Evolutionary conservation across 768 basidiomycete species (phyloP), one percentile per base, ranked within the genome.

Genomic region (Saitozyma sp.): DNA sequence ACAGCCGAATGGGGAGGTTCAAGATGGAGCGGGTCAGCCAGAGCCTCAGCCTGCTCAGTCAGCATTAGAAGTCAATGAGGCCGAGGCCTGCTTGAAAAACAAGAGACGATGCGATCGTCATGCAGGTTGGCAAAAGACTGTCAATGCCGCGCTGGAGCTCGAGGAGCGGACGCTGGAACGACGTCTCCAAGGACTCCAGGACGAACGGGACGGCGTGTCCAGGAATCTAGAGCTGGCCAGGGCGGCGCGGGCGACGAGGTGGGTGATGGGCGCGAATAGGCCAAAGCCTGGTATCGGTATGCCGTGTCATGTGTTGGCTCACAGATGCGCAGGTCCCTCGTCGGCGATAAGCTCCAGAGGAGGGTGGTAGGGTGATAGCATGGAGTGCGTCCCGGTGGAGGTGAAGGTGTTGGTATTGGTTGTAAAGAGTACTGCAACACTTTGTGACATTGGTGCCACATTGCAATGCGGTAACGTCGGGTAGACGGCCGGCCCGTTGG

Each of bases 71-170:
- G 43, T 14, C 16, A 45, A 39, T 9, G 42, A 56, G n/a, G 29
- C 39, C 9, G 54, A 29, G 8, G n/a, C 51, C 8, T 72, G 70
- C 38, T 50, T 63, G 61, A 60, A 51, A 16, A 62, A 53, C 1
- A 59, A 57, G 48, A 58, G 66, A 50, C 50, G 62, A 49, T 74
- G 73, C 54, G 73, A 74, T 61, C 50, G 73, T 11, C 73, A 72
- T 67, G 60, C 68, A 55, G 68, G 70, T 62, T 75, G 73, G 70
- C 73, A 70, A 48, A 75, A 66, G 54, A 70, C 63, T 1, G 54
- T 66, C 9, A 58, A 54, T 13, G 65, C 54, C 10, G 56, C 50
- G 13, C 52, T 71, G 16, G 68, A 71, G 10, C 41, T 67, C 10
- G 73, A 74, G 53, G n/a, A 61, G 57, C 37, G 38, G 2, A 56